These are phyloP conservation scores for Botrytis cinerea DNA, from an alignment of 2,329 filamentous ascomycete species.

Conservation along the genomic window DNA sequence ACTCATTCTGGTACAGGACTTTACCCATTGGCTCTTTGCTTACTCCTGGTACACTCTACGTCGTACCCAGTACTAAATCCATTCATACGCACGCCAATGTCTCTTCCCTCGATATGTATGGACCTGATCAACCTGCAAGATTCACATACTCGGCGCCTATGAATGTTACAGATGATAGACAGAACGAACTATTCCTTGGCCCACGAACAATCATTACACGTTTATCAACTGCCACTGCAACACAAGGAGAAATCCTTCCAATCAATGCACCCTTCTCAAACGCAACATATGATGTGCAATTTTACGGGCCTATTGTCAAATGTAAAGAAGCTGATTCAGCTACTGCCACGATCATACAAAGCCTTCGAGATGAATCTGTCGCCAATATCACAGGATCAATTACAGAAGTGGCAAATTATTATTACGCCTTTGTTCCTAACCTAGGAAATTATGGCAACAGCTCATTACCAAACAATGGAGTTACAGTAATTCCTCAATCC, in stretches of 20 bases:
- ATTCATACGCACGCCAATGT: constrained; percentile 1
- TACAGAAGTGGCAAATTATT: constrained; percentile 25
- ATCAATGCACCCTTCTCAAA: constrained; percentile 27
- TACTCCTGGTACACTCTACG: constrained; percentile 30
- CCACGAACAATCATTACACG: constrained; percentile 30
- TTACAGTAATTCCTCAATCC: constrained; percentile 1
- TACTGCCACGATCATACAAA: constrained; percentile 23
- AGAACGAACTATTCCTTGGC: constrained; percentile 25
- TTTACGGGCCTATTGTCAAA: constrained; percentile 29
- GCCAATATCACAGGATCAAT: constrained; percentile 5
- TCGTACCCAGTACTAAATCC: constrained; percentile 21
- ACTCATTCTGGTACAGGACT: not conserved
- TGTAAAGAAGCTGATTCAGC: constrained; percentile 27
- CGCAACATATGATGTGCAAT: constrained; percentile 28
- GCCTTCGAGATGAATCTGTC: constrained; percentile 1
- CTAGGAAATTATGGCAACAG: constrained; percentile 18
- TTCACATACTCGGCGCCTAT: constrained; percentile 25
- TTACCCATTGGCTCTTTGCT: constrained; percentile 24
- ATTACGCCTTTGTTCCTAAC: constrained; percentile 30
- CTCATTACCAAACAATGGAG: not conserved
- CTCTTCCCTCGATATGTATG: constrained; percentile 23
- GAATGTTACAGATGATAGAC: constrained; percentile 1
- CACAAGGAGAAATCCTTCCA: constrained; percentile 27
- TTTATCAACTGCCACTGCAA: constrained; percentile 27
- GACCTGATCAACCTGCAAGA: not conserved